phyloP scores from a whole-genome alignment of 1,139 yeast species.

The Scheffersomyces quercinus region DNA sequence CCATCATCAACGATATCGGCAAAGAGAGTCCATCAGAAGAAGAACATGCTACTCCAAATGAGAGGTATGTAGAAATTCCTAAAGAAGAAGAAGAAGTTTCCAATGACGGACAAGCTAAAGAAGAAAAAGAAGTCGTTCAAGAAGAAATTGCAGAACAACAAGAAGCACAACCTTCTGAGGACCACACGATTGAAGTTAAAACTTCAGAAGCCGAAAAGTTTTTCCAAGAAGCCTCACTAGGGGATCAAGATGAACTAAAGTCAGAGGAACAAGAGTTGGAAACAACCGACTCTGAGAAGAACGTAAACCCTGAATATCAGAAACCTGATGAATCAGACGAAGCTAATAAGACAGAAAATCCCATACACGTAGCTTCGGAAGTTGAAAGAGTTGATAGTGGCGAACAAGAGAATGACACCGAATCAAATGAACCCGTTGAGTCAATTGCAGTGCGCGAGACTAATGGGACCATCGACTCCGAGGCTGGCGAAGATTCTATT shows the following conservation, averaged over 20 bases:
- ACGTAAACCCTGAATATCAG: not conserved
- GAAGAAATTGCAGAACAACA: constrained; percentile 11
- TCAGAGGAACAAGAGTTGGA: not conserved
- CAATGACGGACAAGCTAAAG: constrained; percentile 13
- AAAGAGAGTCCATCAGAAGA: constrained; percentile 5
- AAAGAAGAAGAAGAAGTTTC: constrained; percentile 12
- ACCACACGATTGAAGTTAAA: too few relatives aligned
- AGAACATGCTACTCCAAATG: not conserved
- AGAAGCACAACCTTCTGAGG: too few relatives aligned
- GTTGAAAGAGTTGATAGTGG: not conserved
- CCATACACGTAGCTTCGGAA: not conserved
- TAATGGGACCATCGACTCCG: too few relatives aligned
- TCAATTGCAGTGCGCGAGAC: not conserved
- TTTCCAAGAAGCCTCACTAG: too few relatives aligned
- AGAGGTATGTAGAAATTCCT: not conserved
- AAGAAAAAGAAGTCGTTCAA: constrained; percentile 13
- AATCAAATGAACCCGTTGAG: not conserved
- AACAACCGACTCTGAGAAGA: not conserved
- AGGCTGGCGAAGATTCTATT: too few relatives aligned
- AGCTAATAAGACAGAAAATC: not conserved
- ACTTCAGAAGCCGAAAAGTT: too few relatives aligned
- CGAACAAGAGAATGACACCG: not conserved
- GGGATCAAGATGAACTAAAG: not conserved
- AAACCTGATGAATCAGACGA: not conserved
- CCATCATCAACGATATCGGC: not conserved